Conservation (phyloP, 179 eudicot genomes). For the Spinacia oleracea region DNA sequence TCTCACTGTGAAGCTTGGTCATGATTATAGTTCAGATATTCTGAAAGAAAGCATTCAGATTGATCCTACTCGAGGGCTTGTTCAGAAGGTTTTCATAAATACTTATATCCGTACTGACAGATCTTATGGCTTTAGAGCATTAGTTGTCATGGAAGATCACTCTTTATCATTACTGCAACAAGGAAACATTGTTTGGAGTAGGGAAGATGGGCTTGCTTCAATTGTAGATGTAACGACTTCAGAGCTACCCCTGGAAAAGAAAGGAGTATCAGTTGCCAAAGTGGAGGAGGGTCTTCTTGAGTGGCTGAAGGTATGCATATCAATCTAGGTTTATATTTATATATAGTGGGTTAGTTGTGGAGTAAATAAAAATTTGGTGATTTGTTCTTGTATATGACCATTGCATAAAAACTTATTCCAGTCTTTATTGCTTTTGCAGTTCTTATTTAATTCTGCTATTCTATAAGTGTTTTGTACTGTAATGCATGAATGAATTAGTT, state of each 20-base stretch:
- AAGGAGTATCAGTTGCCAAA: conserved; percentile 95
- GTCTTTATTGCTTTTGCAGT: not conserved
- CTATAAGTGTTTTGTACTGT: not conserved
- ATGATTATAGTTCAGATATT: conserved; percentile 58
- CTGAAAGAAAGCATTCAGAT: conserved; percentile 68
- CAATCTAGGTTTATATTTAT: not conserved
- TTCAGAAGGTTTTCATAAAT: conserved; percentile 82
- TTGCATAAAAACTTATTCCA: not conserved
- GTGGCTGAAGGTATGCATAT: conserved; percentile 82
- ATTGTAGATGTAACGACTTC: conserved; percentile 82
- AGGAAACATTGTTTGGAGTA: conserved; percentile 93
- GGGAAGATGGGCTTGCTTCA: conserved; percentile 99
- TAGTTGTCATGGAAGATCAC: conserved; percentile 99
- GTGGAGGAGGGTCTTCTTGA: conserved; percentile 94
- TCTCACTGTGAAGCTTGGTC: conserved; percentile 63
- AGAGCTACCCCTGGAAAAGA: conserved; percentile 89
- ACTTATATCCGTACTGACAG: conserved; percentile 84
- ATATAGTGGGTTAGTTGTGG: conserved; percentile 3
- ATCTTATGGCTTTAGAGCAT: conserved; percentile 91
- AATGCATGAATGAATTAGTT: not conserved
- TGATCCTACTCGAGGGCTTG: conserved; percentile 69
- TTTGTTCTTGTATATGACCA: conserved; percentile 3
- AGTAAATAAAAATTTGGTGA: not conserved
- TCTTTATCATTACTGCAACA: conserved; percentile 86
- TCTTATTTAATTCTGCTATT: not conserved